phyloP scores from a whole-genome alignment of 139 green algal genomes.

The Micromonas commoda region DNA sequence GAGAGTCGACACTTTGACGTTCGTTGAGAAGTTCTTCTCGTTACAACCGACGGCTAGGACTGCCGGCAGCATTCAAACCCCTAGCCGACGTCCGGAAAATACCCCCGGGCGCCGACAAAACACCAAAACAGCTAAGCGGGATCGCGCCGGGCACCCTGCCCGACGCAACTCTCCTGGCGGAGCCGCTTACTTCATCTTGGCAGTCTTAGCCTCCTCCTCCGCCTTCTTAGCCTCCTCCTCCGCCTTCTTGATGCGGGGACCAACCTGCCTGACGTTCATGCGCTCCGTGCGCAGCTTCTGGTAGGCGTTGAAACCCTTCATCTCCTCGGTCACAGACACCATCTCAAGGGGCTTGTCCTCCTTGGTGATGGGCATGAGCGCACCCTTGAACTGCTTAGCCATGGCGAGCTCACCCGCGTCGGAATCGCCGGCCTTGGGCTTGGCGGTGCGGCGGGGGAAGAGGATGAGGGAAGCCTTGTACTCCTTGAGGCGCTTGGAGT shows the following conservation, averaged over 20 bases:
- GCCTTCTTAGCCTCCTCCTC: constrained; percentile 63
- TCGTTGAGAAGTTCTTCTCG: no score
- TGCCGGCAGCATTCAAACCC: no score
- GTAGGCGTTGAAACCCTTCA: constrained; percentile 81
- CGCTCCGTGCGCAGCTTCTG: constrained; percentile 84
- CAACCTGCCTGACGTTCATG: constrained; percentile 75
- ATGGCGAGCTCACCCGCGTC: constrained; percentile 60
- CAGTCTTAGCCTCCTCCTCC: constrained; percentile 52
- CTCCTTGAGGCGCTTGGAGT: constrained; percentile 88
- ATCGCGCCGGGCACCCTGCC: no score
- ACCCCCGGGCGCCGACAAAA: no score
- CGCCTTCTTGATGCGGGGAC: constrained; percentile 76
- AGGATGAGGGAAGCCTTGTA: constrained; percentile 94
- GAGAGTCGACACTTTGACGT: no score
- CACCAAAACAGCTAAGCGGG: no score
- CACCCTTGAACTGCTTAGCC: constrained; percentile 55
- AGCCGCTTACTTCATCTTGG: constrained; percentile 28
- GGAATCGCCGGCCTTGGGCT: constrained; percentile 88
- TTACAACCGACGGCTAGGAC: no score
- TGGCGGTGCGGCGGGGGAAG: constrained; percentile 83
- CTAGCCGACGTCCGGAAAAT: no score
- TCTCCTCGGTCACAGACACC: constrained; percentile 74
- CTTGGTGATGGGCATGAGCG: constrained; percentile 56
- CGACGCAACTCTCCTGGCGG: no score
- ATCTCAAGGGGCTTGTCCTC: constrained; percentile 61